These are phyloP conservation scores for Diaporthe sp. DNA, from an alignment of 2,329 filamentous ascomycete genomes.

Conservation along the genomic window DNA sequence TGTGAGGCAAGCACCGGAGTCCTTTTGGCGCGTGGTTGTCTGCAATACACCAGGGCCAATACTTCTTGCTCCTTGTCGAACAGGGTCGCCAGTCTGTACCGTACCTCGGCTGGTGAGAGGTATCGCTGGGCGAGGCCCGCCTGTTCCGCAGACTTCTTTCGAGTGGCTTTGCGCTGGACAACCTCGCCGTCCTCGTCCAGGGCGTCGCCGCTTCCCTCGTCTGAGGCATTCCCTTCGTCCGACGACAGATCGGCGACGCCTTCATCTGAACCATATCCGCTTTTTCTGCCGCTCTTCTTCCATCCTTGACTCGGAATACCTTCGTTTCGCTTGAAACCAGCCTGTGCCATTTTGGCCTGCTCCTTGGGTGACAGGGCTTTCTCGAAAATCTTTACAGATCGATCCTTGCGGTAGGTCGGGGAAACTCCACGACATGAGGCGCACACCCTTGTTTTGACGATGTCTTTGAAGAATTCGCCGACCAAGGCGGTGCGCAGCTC, in stretches of 20 bases:
- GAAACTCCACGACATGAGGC: conserved; percentile 77
- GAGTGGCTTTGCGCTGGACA: conserved; percentile 67
- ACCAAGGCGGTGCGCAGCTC: conserved; percentile 83
- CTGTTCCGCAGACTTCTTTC: conserved; percentile 51
- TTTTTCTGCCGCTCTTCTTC: conserved; percentile 51
- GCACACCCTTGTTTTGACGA: conserved; percentile 80
- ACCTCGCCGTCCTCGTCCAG: conserved; percentile 70
- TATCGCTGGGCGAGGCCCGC: conserved; percentile 74
- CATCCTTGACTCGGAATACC: conserved; percentile 71
- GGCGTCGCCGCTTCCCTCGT: conserved; percentile 61
- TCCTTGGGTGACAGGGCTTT: conserved; percentile 83
- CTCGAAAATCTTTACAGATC: conserved; percentile 94
- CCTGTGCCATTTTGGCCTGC: conserved; percentile 81
- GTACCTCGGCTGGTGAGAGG: conserved; percentile 86
- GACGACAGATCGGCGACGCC: conserved; percentile 76
- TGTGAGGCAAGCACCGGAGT: conserved; percentile 76
- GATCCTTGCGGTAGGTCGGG: conserved; percentile 88
- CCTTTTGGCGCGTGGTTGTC: conserved; percentile 73
- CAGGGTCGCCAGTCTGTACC: conserved; percentile 81
- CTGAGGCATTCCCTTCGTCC: conserved; percentile 50
- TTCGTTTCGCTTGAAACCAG: conserved; percentile 76
- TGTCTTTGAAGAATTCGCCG: conserved; percentile 83
- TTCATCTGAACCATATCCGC: conserved; percentile 72
- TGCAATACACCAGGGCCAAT: conserved; percentile 86
- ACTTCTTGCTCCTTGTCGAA: conserved; percentile 92